These are phyloP conservation scores for Tremella yokohamensis DNA, from an alignment of 768 basidiomycete species.

Conservation along the genomic window DNA sequence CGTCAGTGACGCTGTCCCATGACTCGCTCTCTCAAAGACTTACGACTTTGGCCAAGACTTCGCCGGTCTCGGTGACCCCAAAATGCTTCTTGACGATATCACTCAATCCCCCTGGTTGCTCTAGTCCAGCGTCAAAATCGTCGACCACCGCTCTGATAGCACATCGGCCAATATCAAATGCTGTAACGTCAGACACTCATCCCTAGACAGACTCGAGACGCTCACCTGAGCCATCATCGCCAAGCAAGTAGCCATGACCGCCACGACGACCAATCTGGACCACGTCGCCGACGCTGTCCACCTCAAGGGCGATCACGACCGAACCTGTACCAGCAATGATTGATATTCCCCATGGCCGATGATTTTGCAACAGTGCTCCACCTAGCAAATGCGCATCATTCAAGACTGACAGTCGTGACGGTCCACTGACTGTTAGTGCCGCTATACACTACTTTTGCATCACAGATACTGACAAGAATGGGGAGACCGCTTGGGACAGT, in stretches of 20 bases:
- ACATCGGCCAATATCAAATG: constrained; percentile 34
- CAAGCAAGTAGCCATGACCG: constrained; percentile 36
- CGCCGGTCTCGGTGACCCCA: constrained; percentile 27
- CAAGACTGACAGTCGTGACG: constrained; percentile 59
- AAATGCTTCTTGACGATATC: constrained; percentile 27
- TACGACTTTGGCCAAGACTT: constrained; percentile 33
- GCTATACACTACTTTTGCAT: neutral
- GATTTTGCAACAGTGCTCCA: constrained; percentile 65
- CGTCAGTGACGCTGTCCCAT: neutral
- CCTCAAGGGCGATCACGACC: constrained; percentile 54
- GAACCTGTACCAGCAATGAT: constrained; percentile 80
- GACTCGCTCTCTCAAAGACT: constrained; percentile 9
- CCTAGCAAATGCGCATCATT: constrained; percentile 85
- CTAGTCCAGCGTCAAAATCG: constrained; percentile 27
- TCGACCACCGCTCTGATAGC: constrained; percentile 34
- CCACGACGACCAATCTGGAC: constrained; percentile 29
- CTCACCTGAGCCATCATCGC: constrained; percentile 42
- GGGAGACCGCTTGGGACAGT: constrained; percentile 16
- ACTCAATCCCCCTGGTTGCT: constrained; percentile 18
- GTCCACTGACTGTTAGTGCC: constrained; percentile 5
- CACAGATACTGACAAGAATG: constrained; percentile 26
- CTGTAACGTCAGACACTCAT: no score
- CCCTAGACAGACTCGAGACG: no score
- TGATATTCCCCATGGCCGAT: constrained; percentile 59
- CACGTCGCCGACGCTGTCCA: constrained; percentile 17